Evolutionary conservation across 371 early-diverging fungal species (phyloP).

Genomic region (Zychaea mexicana): DNA sequence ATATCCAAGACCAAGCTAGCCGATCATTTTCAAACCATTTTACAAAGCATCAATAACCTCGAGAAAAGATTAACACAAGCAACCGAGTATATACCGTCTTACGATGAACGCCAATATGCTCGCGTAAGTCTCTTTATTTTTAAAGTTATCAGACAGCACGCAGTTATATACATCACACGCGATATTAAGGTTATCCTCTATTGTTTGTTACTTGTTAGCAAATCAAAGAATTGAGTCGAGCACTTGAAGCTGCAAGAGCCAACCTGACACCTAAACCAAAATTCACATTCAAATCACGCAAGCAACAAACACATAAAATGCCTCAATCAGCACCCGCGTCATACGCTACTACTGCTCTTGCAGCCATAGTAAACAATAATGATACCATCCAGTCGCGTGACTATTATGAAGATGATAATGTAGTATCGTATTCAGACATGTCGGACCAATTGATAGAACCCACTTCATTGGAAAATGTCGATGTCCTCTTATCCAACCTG

Average conservation of each 20-base stretch:
- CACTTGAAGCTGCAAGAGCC: constrained; percentile 28
- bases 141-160: background rate
- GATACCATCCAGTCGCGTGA: background rate
- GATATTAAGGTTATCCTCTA: too few species aligned
- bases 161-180: background rate
- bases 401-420: background rate
- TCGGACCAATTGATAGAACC: constrained; percentile 3
- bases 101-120: constrained; percentile 60
- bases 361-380: constrained; percentile 5
- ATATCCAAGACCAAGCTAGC: constrained; percentile 32
- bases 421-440: constrained; percentile 24
- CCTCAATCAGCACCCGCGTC: constrained; percentile 5
- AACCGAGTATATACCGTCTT: constrained; percentile 54
- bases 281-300: constrained; percentile 65
- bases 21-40: constrained; percentile 31
- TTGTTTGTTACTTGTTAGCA: constrained; percentile 32
- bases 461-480: constrained; percentile 23
- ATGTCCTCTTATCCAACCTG: constrained; percentile 57
- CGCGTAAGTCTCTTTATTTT: constrained; percentile 24
- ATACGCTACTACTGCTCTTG: constrained; percentile 4
- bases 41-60: constrained; percentile 50
- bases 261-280: constrained; percentile 58
- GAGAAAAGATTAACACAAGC: constrained; percentile 61
- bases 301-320: constrained; percentile 21
- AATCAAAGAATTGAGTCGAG: constrained; percentile 46